Conservation (phyloP, 1,284 basidiomycete species). For the Thecaphora frezii region DNA sequence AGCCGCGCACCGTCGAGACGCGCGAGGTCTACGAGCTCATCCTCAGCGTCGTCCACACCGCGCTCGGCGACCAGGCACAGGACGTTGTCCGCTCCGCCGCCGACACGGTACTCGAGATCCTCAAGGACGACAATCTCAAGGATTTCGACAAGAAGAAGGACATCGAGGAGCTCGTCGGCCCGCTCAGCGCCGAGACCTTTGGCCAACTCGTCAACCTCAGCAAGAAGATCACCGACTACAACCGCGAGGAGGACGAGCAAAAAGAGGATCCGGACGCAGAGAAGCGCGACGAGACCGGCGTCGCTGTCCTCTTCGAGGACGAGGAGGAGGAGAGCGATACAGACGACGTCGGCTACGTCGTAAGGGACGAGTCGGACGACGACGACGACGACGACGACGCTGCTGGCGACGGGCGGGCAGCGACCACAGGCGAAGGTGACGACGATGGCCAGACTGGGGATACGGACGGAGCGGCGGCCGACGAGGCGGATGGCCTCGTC, state of each 20-base stretch:
- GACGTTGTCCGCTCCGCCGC: slow-evolving; percentile 93
- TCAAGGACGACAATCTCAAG: slow-evolving; percentile 87
- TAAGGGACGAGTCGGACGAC: slow-evolving; percentile 63
- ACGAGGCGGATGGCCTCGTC: slow-evolving; percentile 67
- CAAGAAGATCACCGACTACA: slow-evolving; percentile 97
- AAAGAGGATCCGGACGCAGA: slow-evolving; percentile 68
- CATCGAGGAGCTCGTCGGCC: slow-evolving; percentile 77
- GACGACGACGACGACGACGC: slow-evolving; percentile 69
- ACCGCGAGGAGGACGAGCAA: slow-evolving; percentile 72
- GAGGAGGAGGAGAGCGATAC: slow-evolving; percentile 75
- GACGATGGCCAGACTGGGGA: slow-evolving; percentile 60
- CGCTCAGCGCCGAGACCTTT: slow-evolving; percentile 75
- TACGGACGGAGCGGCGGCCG: slow-evolving; percentile 70
- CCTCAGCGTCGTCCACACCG: slow-evolving; percentile 68
- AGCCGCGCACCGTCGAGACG: slow-evolving; percentile 89
- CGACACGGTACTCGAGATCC: slow-evolving; percentile 82
- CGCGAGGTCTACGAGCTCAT: slow-evolving; percentile 92
- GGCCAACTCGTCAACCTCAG: slow-evolving; percentile 81
- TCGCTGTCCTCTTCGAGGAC: slow-evolving; percentile 62
- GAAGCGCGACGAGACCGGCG: slow-evolving; percentile 67
- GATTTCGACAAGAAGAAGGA: slow-evolving; percentile 98
- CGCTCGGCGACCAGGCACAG: slow-evolving; percentile 88
- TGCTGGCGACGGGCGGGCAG: slow-evolving; percentile 59
- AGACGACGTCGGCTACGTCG: slow-evolving; percentile 90
- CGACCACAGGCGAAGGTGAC: slow-evolving; percentile 49